These are phyloP conservation scores for Xanthoconium stramineum DNA, from an alignment of 768 basidiomycete genomes.

Conservation along the genomic window DNA sequence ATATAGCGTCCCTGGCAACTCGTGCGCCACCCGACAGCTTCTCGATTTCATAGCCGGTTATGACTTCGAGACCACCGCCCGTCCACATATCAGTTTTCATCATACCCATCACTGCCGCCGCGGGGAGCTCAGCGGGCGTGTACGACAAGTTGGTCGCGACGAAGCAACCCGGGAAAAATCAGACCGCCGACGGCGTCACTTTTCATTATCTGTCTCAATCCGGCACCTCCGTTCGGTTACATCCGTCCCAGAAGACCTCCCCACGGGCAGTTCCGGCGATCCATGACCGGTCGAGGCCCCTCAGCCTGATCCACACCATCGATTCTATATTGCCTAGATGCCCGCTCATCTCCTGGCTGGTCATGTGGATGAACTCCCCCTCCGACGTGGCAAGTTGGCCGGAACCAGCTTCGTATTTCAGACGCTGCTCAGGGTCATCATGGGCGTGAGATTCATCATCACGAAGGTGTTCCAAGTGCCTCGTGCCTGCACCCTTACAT, in stretches of 20 bases:
- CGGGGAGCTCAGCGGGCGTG: background rate
- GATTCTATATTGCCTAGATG: background rate
- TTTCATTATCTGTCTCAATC: slow-evolving; percentile 17
- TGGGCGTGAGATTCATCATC: slow-evolving; percentile 26
- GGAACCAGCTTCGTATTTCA: background rate
- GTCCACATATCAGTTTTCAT: background rate
- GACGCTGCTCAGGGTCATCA: slow-evolving; percentile 24
- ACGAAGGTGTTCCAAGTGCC: slow-evolving; percentile 14
- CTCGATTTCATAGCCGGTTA: slow-evolving; percentile 6
- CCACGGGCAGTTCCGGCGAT: slow-evolving; percentile 24
- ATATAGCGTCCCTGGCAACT: slow-evolving; percentile 13
- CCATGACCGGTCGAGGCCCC: slow-evolving; percentile 9
- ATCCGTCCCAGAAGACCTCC: slow-evolving; percentile 18
- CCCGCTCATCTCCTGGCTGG: background rate
- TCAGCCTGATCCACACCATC: slow-evolving; percentile 2
- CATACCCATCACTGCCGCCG: background rate
- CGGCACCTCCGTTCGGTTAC: slow-evolving; percentile 26
- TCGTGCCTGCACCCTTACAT: slow-evolving; percentile 29
- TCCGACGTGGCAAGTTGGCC: slow-evolving; percentile 1
- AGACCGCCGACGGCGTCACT: slow-evolving; percentile 4
- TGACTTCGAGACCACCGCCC: background rate
- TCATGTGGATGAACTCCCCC: slow-evolving; percentile 3
- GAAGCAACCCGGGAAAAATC: slow-evolving; percentile 7
- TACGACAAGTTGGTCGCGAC: background rate
- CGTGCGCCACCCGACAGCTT: slow-evolving; percentile 12